Base-by-base conservation (phyloP, 2,329 filamentous ascomycete genomes). In the Aspergillus neotritici region DNA sequence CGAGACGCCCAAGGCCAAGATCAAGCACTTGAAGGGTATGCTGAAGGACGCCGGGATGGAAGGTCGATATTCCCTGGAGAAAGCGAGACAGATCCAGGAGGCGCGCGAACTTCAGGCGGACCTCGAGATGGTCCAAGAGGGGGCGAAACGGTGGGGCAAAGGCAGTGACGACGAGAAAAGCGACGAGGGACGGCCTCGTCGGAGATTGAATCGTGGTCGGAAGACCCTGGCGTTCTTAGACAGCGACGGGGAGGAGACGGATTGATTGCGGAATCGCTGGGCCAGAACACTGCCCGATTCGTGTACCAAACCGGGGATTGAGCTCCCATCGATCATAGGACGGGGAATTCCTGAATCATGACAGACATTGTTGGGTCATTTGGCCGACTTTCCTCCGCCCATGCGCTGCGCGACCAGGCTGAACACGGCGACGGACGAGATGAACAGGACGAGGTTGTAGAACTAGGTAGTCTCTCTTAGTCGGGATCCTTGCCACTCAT, bases 381-480 rank as follows among this genome's bases (percentile, higher is more conserved):
- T 67, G 32, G 57, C 53, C 14, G 59, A 46, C 47, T 66, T 69
- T 38, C 58, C 60, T 17, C 67, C 67, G 48, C 74, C 76, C 77
- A 96, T 86, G 54, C 85, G 84, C 62, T 98, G 93, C 21, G 91
- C 93, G 48, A 93, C 83, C 47, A 98, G 72, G 64, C 91, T 94
- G 72, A 97, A 96, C 47, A 95, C 82, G 6, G 91, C 89, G 16
- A 98, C 86, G 0, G 93, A 96, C 16, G 90, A 93, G 76, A 98
- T 91, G 71, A 97, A 98, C 2, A 97, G 74, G 1, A 96, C 89
- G 0, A 94, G 81, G 60, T 98, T 97, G 70, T 98, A 98, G 66
- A 98, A 98, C 93, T 67, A 37, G 15, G 11, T 8, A 32, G 10
- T 13, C 12, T 2, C 7, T 25, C 7, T 25, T 25, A 25, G 21